Base-by-base conservation (phyloP, 495 filamentous ascomycete genomes). In the Aspergillus wentii region DNA sequence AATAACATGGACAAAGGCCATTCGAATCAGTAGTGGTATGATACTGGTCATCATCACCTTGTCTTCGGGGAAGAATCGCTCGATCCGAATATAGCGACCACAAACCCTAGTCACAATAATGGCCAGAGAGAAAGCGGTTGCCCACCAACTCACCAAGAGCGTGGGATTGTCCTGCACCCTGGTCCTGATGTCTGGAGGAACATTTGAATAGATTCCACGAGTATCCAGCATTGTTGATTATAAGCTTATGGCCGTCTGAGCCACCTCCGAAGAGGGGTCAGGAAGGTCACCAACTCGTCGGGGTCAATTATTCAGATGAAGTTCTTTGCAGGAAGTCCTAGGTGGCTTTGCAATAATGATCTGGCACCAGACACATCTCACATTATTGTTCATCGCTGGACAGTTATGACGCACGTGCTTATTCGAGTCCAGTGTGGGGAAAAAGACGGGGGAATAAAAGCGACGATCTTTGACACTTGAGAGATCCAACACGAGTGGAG, bases 91-190 rank as follows among this genome's bases (percentile, higher is more conserved):
- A 54, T 88, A 91, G 26, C 92, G 82, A 16, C 92, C 90, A 38
- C 54, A 61, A 8, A 95, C 58, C 1, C 92, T 77, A 20, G 87
- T 69, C 13, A 88, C 41, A 42, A 98, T 95, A 43, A 95, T 85
- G 25, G 76, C 73, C 32, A 88, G 63, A 21, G 88, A 85, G 54
- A 94, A 92, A 5, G 66, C 68, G 6, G 88, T 94, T 41, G 86
- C 87, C 92, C 92, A 95, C 86, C 88, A 96, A 54, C 85, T 90
- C 51, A 92, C 87, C 36, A 96, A 70, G 27, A 98, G 72, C 0
- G 86, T 88, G 16, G 87, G 80, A 43, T 87, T 83, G 62, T 86
- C 74, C 19, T 80, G 52, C 8, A 51, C 20, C 32, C 52, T 64
- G 45, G 71, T 62, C 43, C 72, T 75, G 34, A 71, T 63, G 35